Evolutionary conservation across 495 filamentous ascomycete genomes (phyloP), one percentile per base, ranked within the genome.

Genomic region (Penicillium crystallinum): DNA sequence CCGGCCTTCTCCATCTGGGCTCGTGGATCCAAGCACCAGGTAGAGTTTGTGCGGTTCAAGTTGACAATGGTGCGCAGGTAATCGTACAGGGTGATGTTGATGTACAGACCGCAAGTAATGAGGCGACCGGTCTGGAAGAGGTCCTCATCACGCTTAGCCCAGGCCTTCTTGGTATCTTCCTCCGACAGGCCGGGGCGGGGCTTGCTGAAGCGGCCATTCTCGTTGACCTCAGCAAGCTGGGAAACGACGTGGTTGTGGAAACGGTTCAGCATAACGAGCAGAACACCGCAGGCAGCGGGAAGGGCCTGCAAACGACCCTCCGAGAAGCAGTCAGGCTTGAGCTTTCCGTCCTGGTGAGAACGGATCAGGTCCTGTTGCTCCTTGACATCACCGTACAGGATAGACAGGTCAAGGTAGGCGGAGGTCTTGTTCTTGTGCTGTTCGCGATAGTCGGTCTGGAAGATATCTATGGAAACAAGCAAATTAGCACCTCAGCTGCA

Each of bases 51-150:
- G 34, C 87, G 78, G 69, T 92, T 92, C 50, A 91, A 66, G 63
- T 91, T 91, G 67, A 93, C 76, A 56, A 95, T 91, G 17, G 87
- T 90, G 22, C 89, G 83, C 33, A 95, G 78, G 63, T 95, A 95
- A 60, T 95, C 89, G 51, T 87, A 78, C 29, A 93, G 72, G 6
- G 88, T 84, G 57, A 90, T 87, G 73, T 93, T 91, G 62, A 90
- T 88, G 65, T 91, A 93, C 6, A 92, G 73, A 46, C 89, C 88
- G 31, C 86, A 90, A 2, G 86, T 90, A 54, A 91, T 77, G 30
- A 93, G 74, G 35, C 89, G 76, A 30, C 83, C 87, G 14, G 86
- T 90, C 59, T 95, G 88, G 77, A 95, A 95, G 17, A 95, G 73
- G 50, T 93, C 87, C 49, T 91, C 82, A 56, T 95, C 89, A 54